phyloP scores from a whole-genome alignment of 306 rosid genomes.

The Spatholobus suberectus region DNA sequence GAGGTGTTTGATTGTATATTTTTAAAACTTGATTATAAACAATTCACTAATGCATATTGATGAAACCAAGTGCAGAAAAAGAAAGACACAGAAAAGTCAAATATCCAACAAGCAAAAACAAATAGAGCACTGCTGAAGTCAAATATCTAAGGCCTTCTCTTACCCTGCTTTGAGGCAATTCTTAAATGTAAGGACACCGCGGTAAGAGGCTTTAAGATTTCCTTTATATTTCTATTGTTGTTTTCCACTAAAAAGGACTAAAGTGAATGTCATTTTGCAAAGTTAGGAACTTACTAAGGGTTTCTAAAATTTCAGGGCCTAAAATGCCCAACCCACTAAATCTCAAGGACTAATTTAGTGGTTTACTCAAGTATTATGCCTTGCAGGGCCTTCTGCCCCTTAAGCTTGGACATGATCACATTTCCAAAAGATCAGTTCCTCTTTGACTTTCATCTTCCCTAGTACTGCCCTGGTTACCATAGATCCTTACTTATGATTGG shows the following conservation, averaged over 20 bases:
- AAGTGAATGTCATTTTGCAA: not conserved
- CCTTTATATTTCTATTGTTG: not conserved
- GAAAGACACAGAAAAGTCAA: constrained; percentile 12
- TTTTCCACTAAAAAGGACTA: not conserved
- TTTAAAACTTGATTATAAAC: constrained; percentile 20
- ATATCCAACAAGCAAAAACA: constrained; percentile 24
- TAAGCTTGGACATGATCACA: constrained; percentile 1
- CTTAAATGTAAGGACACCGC: not conserved
- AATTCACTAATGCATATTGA: not conserved
- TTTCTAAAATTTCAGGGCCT: not conserved
- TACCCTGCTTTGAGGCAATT: constrained; percentile 6
- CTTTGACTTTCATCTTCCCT: constrained; percentile 16
- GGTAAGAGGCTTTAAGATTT: constrained; percentile 7
- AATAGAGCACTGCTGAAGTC: constrained; percentile 11
- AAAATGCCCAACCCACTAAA: not conserved
- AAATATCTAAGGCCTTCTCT: constrained; percentile 12
- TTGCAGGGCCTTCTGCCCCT: not conserved
- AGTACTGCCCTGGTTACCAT: not conserved
- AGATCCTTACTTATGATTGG: not conserved
- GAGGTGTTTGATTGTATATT: constrained; percentile 24
- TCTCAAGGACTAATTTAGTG: not conserved
- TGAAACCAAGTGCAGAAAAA: not conserved
- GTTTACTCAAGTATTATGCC: not conserved
- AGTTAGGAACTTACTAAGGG: not conserved
- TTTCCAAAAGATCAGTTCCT: constrained; percentile 2